These are phyloP conservation scores for Aspergillus hancockii DNA, from an alignment of 495 filamentous ascomycete species.

Conservation along the genomic window DNA sequence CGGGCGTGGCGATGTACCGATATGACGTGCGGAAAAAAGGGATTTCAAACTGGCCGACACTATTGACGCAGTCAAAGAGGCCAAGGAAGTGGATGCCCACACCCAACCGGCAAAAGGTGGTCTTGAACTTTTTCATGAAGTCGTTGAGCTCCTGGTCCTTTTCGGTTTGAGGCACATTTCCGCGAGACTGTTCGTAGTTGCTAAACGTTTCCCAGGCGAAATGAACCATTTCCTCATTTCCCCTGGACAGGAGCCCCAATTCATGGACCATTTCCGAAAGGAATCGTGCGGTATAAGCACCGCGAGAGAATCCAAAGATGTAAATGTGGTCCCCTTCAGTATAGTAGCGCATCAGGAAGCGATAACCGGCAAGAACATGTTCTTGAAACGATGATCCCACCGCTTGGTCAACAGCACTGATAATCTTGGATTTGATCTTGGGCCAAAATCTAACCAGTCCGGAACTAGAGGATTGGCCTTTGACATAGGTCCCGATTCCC, in stretches of 20 bases:
- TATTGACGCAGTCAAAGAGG: constrained; percentile 49
- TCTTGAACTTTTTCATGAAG: constrained; percentile 41
- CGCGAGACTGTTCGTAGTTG: constrained; percentile 11
- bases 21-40: constrained; percentile 22
- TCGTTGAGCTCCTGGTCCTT: constrained; percentile 23
- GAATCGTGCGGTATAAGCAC: constrained; percentile 80
- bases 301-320: constrained; percentile 80
- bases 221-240: constrained; percentile 78
- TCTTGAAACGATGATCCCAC: constrained; percentile 72
- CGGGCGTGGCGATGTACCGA: constrained; percentile 22
- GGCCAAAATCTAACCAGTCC: constrained; percentile 5
- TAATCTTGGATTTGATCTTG: constrained; percentile 8
- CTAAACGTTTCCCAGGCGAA: constrained; percentile 66
- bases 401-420: constrained; percentile 36
- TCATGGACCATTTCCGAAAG: constrained; percentile 82
- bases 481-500: constrained; percentile 20
- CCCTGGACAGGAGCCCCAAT: constrained; percentile 69
- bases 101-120: constrained; percentile 41
- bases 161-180: constrained; percentile 13
- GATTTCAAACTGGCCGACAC: constrained; percentile 33
- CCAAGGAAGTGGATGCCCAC: constrained; percentile 38
- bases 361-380: constrained; percentile 81
- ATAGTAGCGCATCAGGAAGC: constrained; percentile 89
- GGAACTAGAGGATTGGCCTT: constrained; percentile 11
- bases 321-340: constrained; percentile 68